Base-by-base conservation (phyloP, 1,284 basidiomycete species). In the Thecaphora thlaspeos region DNA sequence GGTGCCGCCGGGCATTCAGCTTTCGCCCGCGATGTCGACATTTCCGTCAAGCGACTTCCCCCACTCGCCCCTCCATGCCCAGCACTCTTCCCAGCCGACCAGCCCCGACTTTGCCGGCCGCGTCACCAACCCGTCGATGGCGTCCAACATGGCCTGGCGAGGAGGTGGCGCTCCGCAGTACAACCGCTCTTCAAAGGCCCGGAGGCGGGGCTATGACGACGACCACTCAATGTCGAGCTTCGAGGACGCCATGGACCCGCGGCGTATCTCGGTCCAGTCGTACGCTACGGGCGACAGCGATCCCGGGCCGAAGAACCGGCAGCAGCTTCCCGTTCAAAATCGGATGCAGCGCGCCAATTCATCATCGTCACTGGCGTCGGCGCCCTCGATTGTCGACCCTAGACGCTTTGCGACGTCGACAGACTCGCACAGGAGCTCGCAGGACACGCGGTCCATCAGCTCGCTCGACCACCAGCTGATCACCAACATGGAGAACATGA, bases 401-500 rank as follows among this genome's bases (percentile, higher is more conserved):
- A 54, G 64, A 11, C 50, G 59, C 12, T 64, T 63, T 34, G 36
- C 55, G 47, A 51, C 61, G 3, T 70, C 69, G 17, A 49, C 66
- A 18, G 61, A 68, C 23, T 64, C 64, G 26, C 53, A 64, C 41
- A 51, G 69, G 15, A 65, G 51, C 45, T 59, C 61, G 18, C 40
- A 53, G 26, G 71, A 71, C 41, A 61, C 57, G 2, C 53, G 68
- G 17, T 66, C 65, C 24, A 57, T 68, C 36, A 61, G 59, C 50
- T 74, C 71, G 21, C 48, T 74, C 2, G 71, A 74, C 37, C 59
- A 68, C 38, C 70, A 71, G 61, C 64, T 74, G 43, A 69, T 73
- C 43, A 59, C 66, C 51, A 69, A 73, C 41, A 67, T 73, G 68
- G 71, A 68, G 37, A 70, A 66, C 41, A 71, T 70, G 70, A 69